Base-by-base conservation (phyloP, 148 eudicot species). In the Bassia scoparia region DNA sequence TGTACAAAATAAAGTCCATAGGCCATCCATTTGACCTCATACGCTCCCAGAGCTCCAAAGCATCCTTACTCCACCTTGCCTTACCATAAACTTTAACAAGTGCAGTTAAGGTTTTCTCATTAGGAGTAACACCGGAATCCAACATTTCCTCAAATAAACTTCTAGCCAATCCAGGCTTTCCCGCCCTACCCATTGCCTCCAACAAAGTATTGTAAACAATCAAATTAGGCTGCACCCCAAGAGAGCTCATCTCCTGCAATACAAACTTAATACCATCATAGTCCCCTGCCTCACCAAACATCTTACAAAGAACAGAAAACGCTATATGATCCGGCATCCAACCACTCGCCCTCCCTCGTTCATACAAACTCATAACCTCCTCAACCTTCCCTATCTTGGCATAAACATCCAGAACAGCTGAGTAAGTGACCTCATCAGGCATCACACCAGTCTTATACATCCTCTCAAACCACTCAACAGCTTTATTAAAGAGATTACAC, bases 381-480 rank as follows among this genome's bases (percentile, higher is more conserved):
- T 86, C 94, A 62, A 89, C 88, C 70, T 87, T 92, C 49, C 97
- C 92, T 69, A 87, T 72, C 72, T 89, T 87, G 1, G 96, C 97
- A 90, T 92, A 96, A 68, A 96, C 99, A 85, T 92, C 99, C 17
- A 96, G 74, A 74, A 92, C 81, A 44, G 92, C 96, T 16, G 97
- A 96, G 56, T 96, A 96, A 37, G 99, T 96, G 23, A 96, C 97
- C 87, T 92, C 97, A 85, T 96, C 99, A 46, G 99, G 99, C 94
- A 90, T 90, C 65, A 96, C 73, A 1, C 96, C 96, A 29, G 97
- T 90, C 69, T 88, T 90, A 72, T 96, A 96, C 96, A 96, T 96
- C 86, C 89, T 88, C 87, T 96, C 99, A 80, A 96, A 96, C 99
- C 99, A 96, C 69, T 90, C 96, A 73, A 92, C 87, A 14, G 99